Evolutionary conservation across 352 stramenopile species (phyloP).

Genomic region (Aphanomyces astaci): DNA sequence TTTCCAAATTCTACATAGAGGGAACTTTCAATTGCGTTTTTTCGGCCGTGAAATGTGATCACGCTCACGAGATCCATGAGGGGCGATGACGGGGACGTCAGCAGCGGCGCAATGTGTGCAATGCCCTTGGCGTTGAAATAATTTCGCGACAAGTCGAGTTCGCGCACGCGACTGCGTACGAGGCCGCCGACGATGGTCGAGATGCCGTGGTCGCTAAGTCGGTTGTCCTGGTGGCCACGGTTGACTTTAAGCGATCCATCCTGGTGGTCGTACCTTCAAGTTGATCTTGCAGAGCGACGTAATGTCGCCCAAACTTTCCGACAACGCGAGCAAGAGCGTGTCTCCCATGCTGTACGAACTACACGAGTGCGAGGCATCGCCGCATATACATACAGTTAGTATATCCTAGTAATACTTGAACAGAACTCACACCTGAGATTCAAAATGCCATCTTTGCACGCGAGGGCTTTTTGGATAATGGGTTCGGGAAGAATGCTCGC

Average conservation of each 20-base stretch:
- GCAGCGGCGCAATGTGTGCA: background rate
- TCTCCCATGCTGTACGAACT: conserved; percentile 24
- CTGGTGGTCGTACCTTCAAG: conserved; percentile 9
- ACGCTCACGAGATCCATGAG: conserved; percentile 13
- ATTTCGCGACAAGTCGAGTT: conserved; percentile 14
- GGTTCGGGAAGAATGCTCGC: conserved; percentile 9
- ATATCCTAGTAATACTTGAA: no score
- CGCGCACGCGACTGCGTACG: background rate
- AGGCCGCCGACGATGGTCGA: background rate
- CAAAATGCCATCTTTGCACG: background rate
- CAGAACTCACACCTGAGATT: conserved; percentile 20
- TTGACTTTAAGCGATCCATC: background rate
- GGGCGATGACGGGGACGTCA: conserved; percentile 4
- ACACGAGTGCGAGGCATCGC: no score
- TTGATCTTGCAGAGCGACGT: background rate
- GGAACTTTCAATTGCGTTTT: no score
- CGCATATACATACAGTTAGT: no score
- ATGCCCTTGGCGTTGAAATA: background rate
- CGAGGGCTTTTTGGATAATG: conserved; percentile 13
- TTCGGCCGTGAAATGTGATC: no score
- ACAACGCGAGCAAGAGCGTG: background rate
- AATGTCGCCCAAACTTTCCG: conserved; percentile 3
- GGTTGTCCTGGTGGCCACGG: conserved; percentile 15
- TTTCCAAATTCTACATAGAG: conserved; percentile 12
- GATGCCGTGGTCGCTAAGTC: conserved; percentile 7